Evolutionary conservation across 805 yeast species (phyloP).

Genomic region (Candida nonsorbophila): DNA sequence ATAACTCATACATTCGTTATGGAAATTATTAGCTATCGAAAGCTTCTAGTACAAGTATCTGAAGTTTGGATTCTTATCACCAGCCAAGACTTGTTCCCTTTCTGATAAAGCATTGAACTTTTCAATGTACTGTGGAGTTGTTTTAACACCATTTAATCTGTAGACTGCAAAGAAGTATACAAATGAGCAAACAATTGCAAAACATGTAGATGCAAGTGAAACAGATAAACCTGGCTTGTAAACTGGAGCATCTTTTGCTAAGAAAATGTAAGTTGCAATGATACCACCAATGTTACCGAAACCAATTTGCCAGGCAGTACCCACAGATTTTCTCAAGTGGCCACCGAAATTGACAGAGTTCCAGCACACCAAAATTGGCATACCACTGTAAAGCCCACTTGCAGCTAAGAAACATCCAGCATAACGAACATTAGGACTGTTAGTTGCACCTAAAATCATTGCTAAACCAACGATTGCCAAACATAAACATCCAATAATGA

Average conservation of each 20-base stretch:
- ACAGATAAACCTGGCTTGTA: slow-evolving; percentile 52
- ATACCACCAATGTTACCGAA: slow-evolving; percentile 75
- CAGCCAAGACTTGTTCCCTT: slow-evolving; percentile 27
- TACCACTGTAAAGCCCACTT: slow-evolving; percentile 54
- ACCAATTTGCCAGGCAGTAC: slow-evolving; percentile 60
- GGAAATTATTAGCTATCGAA: no score
- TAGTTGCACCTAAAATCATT: slow-evolving; percentile 44
- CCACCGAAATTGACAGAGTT: slow-evolving; percentile 57
- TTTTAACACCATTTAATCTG: slow-evolving; percentile 19
- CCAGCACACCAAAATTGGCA: slow-evolving; percentile 74
- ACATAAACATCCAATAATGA: slow-evolving; percentile 23
- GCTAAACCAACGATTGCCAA: slow-evolving; percentile 50
- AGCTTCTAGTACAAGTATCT: slow-evolving; percentile 27
- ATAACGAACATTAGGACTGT: slow-evolving; percentile 40
- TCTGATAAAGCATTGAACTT: slow-evolving; percentile 19
- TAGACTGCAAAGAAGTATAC: slow-evolving; percentile 25
- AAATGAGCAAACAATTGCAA: slow-evolving; percentile 31
- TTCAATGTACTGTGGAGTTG: slow-evolving; percentile 18
- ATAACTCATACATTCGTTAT: no score
- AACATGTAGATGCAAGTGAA: slow-evolving; percentile 42
- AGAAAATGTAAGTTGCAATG: slow-evolving; percentile 54
- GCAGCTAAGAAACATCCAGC: slow-evolving; percentile 62
- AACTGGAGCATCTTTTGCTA: slow-evolving; percentile 52
- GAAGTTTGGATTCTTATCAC: slow-evolving; percentile 35
- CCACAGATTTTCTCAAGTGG: slow-evolving; percentile 54